phyloP scores from a whole-genome alignment of 148 eudicot genomes.

The Diospyros kaki region DNA sequence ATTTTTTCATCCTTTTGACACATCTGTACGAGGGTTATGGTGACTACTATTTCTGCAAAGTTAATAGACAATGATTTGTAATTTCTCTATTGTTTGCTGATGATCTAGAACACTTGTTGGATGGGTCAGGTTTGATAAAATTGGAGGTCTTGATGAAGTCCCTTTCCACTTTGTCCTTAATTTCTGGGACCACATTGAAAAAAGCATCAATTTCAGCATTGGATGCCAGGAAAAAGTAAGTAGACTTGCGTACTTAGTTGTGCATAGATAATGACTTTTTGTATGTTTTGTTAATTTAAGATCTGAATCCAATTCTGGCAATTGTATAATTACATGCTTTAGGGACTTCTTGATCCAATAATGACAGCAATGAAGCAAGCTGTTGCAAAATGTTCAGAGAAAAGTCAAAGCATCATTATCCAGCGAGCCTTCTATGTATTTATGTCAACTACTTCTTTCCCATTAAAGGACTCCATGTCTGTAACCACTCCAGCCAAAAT shows the following conservation, averaged over 20 bases:
- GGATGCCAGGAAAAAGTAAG: slow-evolving; percentile 37
- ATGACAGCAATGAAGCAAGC: slow-evolving; percentile 66
- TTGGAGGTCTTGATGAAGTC: slow-evolving; percentile 40
- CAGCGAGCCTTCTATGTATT: slow-evolving; percentile 56
- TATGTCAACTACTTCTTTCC: slow-evolving; percentile 32
- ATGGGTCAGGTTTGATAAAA: slow-evolving; percentile 44
- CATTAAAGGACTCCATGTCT: slow-evolving; percentile 22
- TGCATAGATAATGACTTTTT: not conserved
- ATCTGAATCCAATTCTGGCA: not conserved
- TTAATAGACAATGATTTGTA: too few relatives aligned
- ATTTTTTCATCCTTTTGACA: too few relatives aligned
- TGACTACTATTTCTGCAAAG: not conserved
- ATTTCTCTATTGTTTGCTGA: slow-evolving; percentile 1
- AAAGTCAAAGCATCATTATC: slow-evolving; percentile 48
- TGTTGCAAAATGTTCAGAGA: slow-evolving; percentile 59
- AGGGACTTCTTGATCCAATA: slow-evolving; percentile 74
- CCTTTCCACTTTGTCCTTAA: slow-evolving; percentile 48
- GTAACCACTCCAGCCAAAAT: slow-evolving; percentile 21
- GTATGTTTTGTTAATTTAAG: too few relatives aligned
- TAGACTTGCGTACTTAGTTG: slow-evolving; percentile 1
- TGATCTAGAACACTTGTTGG: slow-evolving; percentile 14
- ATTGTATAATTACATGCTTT: slow-evolving; percentile 17
- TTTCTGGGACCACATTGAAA: slow-evolving; percentile 56
- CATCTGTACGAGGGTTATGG: too few relatives aligned
- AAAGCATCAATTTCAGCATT: slow-evolving; percentile 20